A percentile compares a stretch with the other conserved stretches of the same genome.
These are phyloP conservation scores for Marasmius sp. DNA, from an alignment of 1,284 basidiomycete species.

Conservation along the genomic window DNA sequence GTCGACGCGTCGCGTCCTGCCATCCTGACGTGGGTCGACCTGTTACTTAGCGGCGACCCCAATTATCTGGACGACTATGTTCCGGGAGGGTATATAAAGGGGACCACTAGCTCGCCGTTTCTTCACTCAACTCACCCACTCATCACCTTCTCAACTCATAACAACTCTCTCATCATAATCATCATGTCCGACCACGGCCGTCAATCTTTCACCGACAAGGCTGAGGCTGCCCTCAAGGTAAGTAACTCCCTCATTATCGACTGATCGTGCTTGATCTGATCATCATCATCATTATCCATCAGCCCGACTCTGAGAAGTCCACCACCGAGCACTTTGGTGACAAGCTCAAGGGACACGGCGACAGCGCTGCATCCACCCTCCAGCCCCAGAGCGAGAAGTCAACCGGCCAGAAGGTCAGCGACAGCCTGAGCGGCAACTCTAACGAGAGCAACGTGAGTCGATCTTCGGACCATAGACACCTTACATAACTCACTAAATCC, in stretches of 20 bases:
- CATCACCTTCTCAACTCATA: not conserved
- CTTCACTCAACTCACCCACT: not conserved
- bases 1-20: too few species aligned
- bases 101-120: not conserved
- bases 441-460: slow-evolving; percentile 35
- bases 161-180: not conserved
- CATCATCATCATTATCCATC: too few species aligned
- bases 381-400: slow-evolving; percentile 19
- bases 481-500: not conserved
- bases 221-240: slow-evolving; percentile 44
- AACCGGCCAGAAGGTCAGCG: slow-evolving; percentile 27
- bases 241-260: not conserved
- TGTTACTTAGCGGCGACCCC: too few species aligned
- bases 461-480: not conserved
- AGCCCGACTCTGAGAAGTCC: slow-evolving; percentile 1
- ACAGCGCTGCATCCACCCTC: slow-evolving; percentile 7
- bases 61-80: too few species aligned
- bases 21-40: too few species aligned
- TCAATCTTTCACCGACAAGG: slow-evolving; percentile 56
- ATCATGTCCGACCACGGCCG: slow-evolving; percentile 47
- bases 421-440: slow-evolving; percentile 43
- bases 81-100: not conserved
- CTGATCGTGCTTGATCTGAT: too few species aligned
- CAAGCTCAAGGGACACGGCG: slow-evolving; percentile 2
- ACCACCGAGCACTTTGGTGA: slow-evolving; percentile 5